Evolutionary conservation across 2,329 filamentous ascomycete genomes (phyloP).

Genomic region (Mycogone perniciosa): DNA sequence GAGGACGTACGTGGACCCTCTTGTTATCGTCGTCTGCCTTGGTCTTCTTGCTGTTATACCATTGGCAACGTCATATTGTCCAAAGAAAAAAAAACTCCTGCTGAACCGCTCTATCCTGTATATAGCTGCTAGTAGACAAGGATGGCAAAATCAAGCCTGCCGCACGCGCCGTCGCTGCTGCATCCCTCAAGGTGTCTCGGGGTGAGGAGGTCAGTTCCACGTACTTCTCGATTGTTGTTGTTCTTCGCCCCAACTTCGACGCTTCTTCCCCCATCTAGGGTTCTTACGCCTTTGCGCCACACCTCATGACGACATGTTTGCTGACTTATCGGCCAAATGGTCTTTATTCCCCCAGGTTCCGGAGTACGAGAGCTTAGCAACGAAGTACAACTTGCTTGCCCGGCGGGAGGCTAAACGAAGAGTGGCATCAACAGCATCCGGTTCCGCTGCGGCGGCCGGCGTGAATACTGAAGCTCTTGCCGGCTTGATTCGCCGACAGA

Average conservation of each 20-base stretch:
- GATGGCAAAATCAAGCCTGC: slow-evolving; percentile 14
- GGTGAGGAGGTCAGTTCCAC: slow-evolving; percentile 12
- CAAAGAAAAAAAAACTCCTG: slow-evolving; percentile 6
- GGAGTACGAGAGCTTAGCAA: slow-evolving; percentile 11
- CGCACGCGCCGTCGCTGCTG: slow-evolving; percentile 13
- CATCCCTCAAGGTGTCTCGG: slow-evolving; percentile 12
- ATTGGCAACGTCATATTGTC: neutral
- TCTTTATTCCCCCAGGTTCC: neutral
- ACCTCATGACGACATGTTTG: neutral
- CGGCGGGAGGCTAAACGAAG: slow-evolving; percentile 12
- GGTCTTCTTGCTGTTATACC: slow-evolving; percentile 1
- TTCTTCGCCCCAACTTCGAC: neutral
- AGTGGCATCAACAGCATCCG: neutral
- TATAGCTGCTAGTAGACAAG: slow-evolving; percentile 14
- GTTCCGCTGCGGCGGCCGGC: neutral
- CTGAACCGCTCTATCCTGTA: slow-evolving; percentile 10
- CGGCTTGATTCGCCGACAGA: slow-evolving; percentile 12
- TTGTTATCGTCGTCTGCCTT: neutral
- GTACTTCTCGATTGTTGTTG: neutral
- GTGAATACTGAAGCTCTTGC: slow-evolving; percentile 9
- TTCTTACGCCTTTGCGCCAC: neutral
- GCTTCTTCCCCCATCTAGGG: neutral
- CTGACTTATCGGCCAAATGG: neutral
- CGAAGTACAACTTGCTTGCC: slow-evolving; percentile 11
- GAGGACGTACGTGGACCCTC: slow-evolving; percentile 13